A percentile compares a stretch with the other conserved stretches of the same genome.
Evolutionary conservation across 305 asterid genomes (phyloP).

Genomic region (Fraxinus albicans): DNA sequence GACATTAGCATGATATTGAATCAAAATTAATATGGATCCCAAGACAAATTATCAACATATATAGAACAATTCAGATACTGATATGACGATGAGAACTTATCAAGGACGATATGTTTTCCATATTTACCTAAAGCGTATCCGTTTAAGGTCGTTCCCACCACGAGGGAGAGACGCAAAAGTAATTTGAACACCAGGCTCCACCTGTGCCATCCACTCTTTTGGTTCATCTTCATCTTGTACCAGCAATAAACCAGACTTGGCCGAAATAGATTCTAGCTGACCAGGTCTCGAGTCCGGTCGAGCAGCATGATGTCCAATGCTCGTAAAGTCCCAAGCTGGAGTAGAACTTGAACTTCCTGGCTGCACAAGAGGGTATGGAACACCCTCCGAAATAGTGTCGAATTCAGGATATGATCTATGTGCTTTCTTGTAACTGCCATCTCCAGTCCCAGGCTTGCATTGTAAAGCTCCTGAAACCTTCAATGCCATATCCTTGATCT

Average conservation of each 20-base stretch:
- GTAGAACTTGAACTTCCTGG: constrained; percentile 81
- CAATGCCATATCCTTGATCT: constrained; percentile 92
- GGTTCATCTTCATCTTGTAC: constrained; percentile 64
- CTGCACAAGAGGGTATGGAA: constrained; percentile 50
- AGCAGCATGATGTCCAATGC: constrained; percentile 37
- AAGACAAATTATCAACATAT: background rate
- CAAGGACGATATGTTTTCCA: background rate
- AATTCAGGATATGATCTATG: constrained; percentile 65
- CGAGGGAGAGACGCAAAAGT: constrained; percentile 84
- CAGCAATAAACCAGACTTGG: constrained; percentile 50
- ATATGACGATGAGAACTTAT: background rate
- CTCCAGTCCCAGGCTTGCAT: constrained; percentile 54
- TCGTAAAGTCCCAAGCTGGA: constrained; percentile 86
- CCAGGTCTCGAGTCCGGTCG: constrained; percentile 51
- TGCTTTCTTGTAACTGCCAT: constrained; percentile 56
- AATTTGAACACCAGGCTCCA: constrained; percentile 97
- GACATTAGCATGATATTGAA: constrained; percentile 17
- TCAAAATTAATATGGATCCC: background rate
- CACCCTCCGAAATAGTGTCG: constrained; percentile 68
- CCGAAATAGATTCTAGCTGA: constrained; percentile 30
- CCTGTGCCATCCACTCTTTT: constrained; percentile 95
- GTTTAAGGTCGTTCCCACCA: constrained; percentile 92
- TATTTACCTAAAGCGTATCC: constrained; percentile 90
- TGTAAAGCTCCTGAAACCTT: constrained; percentile 68
- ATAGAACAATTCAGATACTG: background rate